phyloP scores from a whole-genome alignment of 352 stramenopile genomes.

The Phytophthora hibernalis region DNA sequence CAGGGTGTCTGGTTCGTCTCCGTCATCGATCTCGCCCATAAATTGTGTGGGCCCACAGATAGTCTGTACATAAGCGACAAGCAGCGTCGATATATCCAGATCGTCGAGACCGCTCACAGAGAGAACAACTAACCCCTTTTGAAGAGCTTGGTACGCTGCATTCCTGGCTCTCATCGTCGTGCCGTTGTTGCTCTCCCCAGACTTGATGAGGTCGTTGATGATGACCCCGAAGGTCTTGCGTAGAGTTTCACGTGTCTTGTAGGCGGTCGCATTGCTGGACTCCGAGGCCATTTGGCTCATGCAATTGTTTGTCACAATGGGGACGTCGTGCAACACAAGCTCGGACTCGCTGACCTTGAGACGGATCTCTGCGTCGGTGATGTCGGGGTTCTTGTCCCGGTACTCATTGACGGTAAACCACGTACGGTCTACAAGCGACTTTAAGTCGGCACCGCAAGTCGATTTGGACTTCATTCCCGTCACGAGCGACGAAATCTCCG shows the following conservation, averaged over 20 bases:
- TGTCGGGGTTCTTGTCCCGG: conserved; percentile 33
- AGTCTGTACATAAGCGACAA: conserved; percentile 55
- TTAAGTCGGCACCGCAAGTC: conserved; percentile 45
- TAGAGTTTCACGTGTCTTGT: conserved; percentile 47
- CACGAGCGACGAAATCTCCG: conserved; percentile 33
- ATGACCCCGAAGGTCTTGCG: conserved; percentile 50
- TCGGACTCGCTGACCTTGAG: conserved; percentile 49
- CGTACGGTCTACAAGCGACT: conserved; percentile 46
- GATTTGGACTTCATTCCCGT: conserved; percentile 38
- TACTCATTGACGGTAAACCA: conserved; percentile 42
- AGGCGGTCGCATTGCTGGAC: conserved; percentile 27
- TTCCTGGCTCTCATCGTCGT: conserved; percentile 36
- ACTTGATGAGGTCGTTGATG: conserved; percentile 52
- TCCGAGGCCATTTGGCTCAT: conserved; percentile 32
- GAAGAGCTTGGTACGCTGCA: conserved; percentile 32
- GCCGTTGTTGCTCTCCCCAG: conserved; percentile 32
- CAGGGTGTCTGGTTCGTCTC: conserved; percentile 34
- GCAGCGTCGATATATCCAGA: conserved; percentile 41
- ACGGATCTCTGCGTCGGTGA: conserved; percentile 43
- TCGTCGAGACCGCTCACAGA: neutral
- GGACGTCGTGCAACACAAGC: conserved; percentile 57
- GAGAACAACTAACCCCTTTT: neutral
- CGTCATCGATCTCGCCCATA: conserved; percentile 57
- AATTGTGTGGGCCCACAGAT: conserved; percentile 58
- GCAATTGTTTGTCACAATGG: conserved; percentile 47